Conservation (phyloP, 768 basidiomycete species). For the Trametes gibbosa region DNA sequence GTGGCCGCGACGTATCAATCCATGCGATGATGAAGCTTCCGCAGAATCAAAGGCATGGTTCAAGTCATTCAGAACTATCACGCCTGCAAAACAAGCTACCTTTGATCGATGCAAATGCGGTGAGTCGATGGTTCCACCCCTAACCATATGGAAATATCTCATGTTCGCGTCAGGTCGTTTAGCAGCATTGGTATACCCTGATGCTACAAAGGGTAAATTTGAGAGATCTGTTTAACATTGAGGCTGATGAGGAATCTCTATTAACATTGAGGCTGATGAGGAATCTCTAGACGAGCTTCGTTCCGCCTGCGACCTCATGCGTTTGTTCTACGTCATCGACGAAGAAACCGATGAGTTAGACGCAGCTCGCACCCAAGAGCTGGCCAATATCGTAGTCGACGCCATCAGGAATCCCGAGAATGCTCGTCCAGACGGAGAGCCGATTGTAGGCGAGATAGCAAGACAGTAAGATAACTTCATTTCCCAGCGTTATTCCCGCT, state of each 20-base stretch:
- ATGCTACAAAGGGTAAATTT: neutral
- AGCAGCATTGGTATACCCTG: neutral
- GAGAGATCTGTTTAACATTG: neutral
- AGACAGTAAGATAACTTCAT: slow-evolving; percentile 15
- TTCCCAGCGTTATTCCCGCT: neutral
- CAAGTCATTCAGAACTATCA: slow-evolving; percentile 25
- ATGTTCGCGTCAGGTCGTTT: neutral
- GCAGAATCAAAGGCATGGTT: slow-evolving; percentile 3
- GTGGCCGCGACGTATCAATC: neutral
- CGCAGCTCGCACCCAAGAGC: slow-evolving; percentile 5
- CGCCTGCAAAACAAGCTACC: slow-evolving; percentile 21
- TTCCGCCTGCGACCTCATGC: slow-evolving; percentile 20
- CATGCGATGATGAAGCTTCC: neutral
- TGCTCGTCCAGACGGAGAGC: slow-evolving; percentile 22
- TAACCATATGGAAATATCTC: neutral
- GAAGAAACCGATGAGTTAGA: slow-evolving; percentile 23
- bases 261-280: no score
- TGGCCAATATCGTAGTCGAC: slow-evolving; percentile 20
- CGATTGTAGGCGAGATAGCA: slow-evolving; percentile 21
- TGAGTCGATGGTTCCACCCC: neutral
- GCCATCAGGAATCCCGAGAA: slow-evolving; percentile 23
- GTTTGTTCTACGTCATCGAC: slow-evolving; percentile 26
- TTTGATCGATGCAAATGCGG: slow-evolving; percentile 26
- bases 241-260: no score
- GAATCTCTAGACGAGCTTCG: neutral